Evolutionary conservation across 345 rosid species (phyloP).

Genomic region (Geranium brycei): DNA sequence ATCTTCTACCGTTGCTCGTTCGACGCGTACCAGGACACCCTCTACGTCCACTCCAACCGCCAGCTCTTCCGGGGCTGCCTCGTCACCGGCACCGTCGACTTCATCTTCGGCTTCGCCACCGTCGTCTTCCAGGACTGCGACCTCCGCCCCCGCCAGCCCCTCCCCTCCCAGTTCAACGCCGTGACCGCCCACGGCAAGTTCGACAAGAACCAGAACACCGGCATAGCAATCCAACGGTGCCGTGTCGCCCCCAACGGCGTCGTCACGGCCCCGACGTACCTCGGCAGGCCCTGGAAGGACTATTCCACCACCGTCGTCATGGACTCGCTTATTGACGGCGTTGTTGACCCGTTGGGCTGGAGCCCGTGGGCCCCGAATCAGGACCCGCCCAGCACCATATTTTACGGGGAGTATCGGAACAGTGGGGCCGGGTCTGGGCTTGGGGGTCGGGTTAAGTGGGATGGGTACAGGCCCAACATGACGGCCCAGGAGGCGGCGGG

Average conservation of each 20-base stretch:
- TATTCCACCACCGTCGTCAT: slow-evolving; percentile 23
- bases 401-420: slow-evolving; percentile 21
- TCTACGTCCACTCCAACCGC: slow-evolving; percentile 14
- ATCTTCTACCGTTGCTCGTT: slow-evolving; percentile 19
- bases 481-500: slow-evolving; percentile 10
- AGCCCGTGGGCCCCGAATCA: slow-evolving; percentile 7
- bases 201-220: slow-evolving; percentile 26
- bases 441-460: slow-evolving; percentile 21
- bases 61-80: slow-evolving; percentile 16
- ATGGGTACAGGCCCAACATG: slow-evolving; percentile 18
- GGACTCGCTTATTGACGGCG: slow-evolving; percentile 15
- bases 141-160: slow-evolving; percentile 16
- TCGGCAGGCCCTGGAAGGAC: slow-evolving; percentile 36
- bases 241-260: slow-evolving; percentile 5
- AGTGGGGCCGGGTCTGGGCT: slow-evolving; percentile 19
- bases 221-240: slow-evolving; percentile 18
- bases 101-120: slow-evolving; percentile 20
- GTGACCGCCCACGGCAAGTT: slow-evolving; percentile 18
- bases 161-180: slow-evolving; percentile 13
- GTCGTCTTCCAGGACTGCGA: slow-evolving; percentile 17
- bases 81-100: slow-evolving; percentile 18
- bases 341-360: slow-evolving; percentile 28
- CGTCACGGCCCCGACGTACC: slow-evolving; percentile 13
- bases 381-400: slow-evolving; percentile 15
- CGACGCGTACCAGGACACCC: slow-evolving; percentile 24